Base-by-base conservation (phyloP, 2,329 filamentous ascomycete species). In the Fusarium sp. region DNA sequence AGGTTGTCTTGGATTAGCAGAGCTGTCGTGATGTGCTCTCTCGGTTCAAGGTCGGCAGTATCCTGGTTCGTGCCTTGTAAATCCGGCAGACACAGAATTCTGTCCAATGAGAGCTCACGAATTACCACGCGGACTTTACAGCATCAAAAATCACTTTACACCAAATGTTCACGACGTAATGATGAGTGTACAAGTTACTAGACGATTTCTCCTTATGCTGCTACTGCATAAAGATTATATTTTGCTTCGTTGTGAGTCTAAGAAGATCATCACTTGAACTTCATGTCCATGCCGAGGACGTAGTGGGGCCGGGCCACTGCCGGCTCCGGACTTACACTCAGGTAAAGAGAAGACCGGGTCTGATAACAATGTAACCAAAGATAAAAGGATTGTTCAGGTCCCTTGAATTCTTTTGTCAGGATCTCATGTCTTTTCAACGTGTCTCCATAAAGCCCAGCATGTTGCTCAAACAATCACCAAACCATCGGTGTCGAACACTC, bases 11-110 rank as follows among this genome's bases (percentile, higher is more conserved):
- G 69, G 65, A 65, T 62, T 57, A 49, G 69, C 64, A 70, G 65
- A 74, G 68, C 69, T 73, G 68, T 73, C 62, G 71, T 71, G 75
- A 73, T 70, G 64, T 70, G 58, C 64, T 70, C 62, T 47, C 57
- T 70, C 68, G 75, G 75, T 59, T 76, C 69, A 75, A 77, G 74
- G 71, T 76, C 67, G 74, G 73, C 65, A 66, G 60, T 65, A 62
- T 52, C 67, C 53, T 57, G 50, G 38, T 61, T 70, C 38, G 7
- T 70, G 76, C 76, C 76, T 75, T 50, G 67, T 38, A 72, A 60
- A 50, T 72, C 44, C 47, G 75, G 76, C 76, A 66, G 5, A 36
- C 55, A 76, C n/a, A 10, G 7, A 8, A 8, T 40, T 11, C 17
- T 22, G 15, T 42, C 73, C 73, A 75, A 75, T 75, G n/a, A 64